Base-by-base conservation (phyloP, 1,284 basidiomycete species). In the Thecaphora thlaspeos region DNA sequence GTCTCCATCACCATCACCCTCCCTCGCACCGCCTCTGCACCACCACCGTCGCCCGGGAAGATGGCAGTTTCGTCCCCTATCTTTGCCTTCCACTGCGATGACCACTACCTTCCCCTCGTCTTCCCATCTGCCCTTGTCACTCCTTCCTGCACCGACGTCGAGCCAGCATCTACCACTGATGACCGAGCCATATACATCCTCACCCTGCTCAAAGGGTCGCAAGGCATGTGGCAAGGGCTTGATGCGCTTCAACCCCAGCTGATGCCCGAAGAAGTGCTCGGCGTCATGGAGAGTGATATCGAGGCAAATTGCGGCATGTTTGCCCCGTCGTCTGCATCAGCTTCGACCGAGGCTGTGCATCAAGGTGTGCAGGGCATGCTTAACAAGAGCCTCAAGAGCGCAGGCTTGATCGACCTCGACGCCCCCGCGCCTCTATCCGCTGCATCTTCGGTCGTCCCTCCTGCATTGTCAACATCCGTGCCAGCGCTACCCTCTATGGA, bases 41-140 rank as follows among this genome's bases (percentile, higher is more conserved):
- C 26, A 5, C 5, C 26, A 5, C 11, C 26, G 26, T 11, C 26
- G 26, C 26, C 26, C 15, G 15, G 32, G 0, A 43, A 18, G 21
- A 46, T 61, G 3, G 62, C 58, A 1, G 62, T 57, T 10, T 54
- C 60, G 28, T 54, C 46, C 8, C 41, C 49, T 14, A 65, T 65
- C 46, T 65, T 65, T 55, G 62, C 57, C 4, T 61, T 65, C 10
- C 51, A 57, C 19, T 32, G 53, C 37, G 58, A 57, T 1, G 38
- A 48, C 5, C 61, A 57, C 37, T 65, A 65, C 42, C 30, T 65
- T 24, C 62, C 62, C 14, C 40, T 61, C 1, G 62, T 65, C 5
- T 53, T 65, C 12, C 51, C 57, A 2, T 4, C 37, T 7, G 7
- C 37, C 37, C 37, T 38, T 8, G 17, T n/a, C 15, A 8, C 37